phyloP scores from a whole-genome alignment of 2,329 filamentous ascomycete genomes.

The Colletotrichum simmondsii region DNA sequence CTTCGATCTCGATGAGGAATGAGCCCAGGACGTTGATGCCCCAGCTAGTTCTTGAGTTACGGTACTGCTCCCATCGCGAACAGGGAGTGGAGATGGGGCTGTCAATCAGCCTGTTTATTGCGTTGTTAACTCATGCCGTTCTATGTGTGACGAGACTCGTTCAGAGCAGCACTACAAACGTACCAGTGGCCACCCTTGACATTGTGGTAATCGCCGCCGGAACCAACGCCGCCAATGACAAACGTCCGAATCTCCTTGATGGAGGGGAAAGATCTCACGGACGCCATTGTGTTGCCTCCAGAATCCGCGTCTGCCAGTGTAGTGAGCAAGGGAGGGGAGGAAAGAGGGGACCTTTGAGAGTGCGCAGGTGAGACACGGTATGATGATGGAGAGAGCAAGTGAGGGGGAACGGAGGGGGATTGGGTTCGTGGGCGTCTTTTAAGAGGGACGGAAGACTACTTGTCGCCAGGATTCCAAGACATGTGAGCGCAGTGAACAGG shows the following conservation, averaged over 20 bases:
- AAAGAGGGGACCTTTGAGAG: not conserved
- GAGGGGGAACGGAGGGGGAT: constrained; percentile 1
- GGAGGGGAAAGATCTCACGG: constrained; percentile 72
- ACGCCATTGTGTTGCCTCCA: constrained; percentile 51
- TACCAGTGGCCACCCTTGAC: constrained; percentile 79
- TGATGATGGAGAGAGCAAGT: not conserved
- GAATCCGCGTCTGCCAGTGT: not conserved
- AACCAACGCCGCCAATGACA: constrained; percentile 72
- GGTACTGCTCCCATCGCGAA: constrained; percentile 89
- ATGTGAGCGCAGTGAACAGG: constrained; percentile 13
- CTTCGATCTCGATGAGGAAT: constrained; percentile 90
- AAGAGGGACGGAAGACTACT: constrained; percentile 4
- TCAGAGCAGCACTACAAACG: constrained; percentile 34
- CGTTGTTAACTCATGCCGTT: constrained; percentile 40
- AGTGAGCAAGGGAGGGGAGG: not conserved
- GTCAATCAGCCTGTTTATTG: constrained; percentile 82
- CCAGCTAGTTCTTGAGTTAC: constrained; percentile 89
- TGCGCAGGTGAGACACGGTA: not conserved
- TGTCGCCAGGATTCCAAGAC: constrained; percentile 9
- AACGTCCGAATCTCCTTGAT: constrained; percentile 82
- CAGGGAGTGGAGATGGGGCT: constrained; percentile 93
- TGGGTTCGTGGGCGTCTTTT: constrained; percentile 18
- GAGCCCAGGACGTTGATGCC: constrained; percentile 96
- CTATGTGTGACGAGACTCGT: not conserved
- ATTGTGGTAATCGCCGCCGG: constrained; percentile 89